Evolutionary conservation across 176 grass and related monocot species (phyloP).

Genomic region (Guadua angustifolia): DNA sequence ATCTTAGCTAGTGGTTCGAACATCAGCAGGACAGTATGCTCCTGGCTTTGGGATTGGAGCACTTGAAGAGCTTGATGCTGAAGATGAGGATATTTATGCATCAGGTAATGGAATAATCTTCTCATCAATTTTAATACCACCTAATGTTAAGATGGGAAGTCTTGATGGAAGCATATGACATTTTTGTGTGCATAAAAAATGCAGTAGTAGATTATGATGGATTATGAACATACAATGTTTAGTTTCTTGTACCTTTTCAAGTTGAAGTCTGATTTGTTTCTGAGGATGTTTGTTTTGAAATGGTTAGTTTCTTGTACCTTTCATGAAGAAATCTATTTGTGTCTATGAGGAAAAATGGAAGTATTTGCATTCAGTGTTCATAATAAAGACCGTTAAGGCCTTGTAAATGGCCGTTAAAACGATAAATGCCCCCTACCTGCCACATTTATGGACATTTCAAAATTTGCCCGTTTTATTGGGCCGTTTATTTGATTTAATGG

Average conservation of each 20-base stretch:
- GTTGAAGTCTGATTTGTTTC: conserved; percentile 14
- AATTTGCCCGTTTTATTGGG: too few relatives aligned
- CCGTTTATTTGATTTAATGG: too few relatives aligned
- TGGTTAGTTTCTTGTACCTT: background rate
- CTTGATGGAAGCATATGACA: conserved; percentile 15
- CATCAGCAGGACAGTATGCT: conserved; percentile 86
- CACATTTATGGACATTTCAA: too few relatives aligned
- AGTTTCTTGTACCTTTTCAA: background rate
- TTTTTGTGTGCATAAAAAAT: conserved; percentile 22
- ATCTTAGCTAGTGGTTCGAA: conserved; percentile 42
- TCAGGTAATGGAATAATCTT: conserved; percentile 73
- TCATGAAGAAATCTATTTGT: background rate
- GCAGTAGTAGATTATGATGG: background rate
- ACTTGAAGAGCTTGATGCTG: conserved; percentile 93
- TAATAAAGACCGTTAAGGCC: too few relatives aligned
- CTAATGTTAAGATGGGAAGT: background rate
- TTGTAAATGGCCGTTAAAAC: too few relatives aligned
- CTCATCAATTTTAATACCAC: background rate
- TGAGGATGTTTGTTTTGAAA: conserved; percentile 13
- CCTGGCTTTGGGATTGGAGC: conserved; percentile 97
- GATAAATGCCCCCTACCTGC: too few relatives aligned
- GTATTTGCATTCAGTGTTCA: background rate
- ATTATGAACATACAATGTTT: conserved; percentile 3
- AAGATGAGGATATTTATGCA: conserved; percentile 99
- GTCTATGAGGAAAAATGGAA: background rate